A percentile compares a stretch with the other conserved stretches of the same genome.
Conservation (phyloP, 805 yeast genomes). For the Metschnikowia baotianmanensis region DNA sequence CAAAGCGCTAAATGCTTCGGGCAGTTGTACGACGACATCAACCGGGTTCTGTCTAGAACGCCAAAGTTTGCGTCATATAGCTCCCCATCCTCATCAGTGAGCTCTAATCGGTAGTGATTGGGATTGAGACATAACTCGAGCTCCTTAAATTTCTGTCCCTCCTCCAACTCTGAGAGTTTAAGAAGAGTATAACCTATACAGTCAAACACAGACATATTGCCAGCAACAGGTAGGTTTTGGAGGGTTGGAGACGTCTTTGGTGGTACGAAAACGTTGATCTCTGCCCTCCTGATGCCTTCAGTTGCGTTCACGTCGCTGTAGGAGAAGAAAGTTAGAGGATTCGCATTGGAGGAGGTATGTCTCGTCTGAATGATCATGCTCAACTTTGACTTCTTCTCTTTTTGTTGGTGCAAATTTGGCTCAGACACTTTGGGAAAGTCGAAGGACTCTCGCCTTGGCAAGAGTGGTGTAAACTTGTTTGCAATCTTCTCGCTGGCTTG, state of each 20-base stretch:
- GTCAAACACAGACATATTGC: constrained; percentile 33
- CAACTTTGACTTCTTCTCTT: constrained; percentile 10
- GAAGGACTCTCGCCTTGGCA: constrained; percentile 11
- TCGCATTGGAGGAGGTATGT: constrained; percentile 31
- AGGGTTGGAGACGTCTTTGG: constrained; percentile 30
- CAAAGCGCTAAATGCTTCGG: constrained; percentile 79
- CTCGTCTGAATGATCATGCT: constrained; percentile 44
- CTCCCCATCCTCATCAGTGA: constrained; percentile 93
- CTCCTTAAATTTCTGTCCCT: constrained; percentile 2
- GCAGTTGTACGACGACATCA: constrained; percentile 68
- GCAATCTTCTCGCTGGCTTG: neutral
- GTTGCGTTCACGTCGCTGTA: constrained; percentile 34
- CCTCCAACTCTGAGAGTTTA: constrained; percentile 24
- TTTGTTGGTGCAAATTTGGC: neutral
- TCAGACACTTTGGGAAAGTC: constrained; percentile 15
- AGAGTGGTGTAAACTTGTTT: constrained; percentile 2
- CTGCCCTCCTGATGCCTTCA: constrained; percentile 14
- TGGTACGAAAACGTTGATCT: constrained; percentile 32
- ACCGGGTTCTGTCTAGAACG: constrained; percentile 66
- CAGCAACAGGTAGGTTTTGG: constrained; percentile 23
- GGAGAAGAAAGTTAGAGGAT: constrained; percentile 45
- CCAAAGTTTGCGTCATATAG: constrained; percentile 87
- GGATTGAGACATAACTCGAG: constrained; percentile 42
- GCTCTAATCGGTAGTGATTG: constrained; percentile 69
- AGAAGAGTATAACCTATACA: constrained; percentile 41